Conservation (phyloP, 2,329 filamentous ascomycete genomes). For the Didymella glomerata region DNA sequence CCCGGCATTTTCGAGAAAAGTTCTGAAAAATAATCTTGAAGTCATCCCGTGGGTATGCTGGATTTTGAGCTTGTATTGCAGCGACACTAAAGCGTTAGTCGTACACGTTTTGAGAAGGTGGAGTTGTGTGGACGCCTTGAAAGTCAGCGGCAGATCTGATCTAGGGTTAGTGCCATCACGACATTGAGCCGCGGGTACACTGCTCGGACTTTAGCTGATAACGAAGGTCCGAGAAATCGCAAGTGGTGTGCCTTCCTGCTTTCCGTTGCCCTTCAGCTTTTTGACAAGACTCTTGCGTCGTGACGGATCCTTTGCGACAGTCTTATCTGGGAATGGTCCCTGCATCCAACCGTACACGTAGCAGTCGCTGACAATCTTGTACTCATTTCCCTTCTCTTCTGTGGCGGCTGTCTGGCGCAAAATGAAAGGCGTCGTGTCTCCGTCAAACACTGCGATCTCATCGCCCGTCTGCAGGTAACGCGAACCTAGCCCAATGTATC, state of each 20-base stretch:
- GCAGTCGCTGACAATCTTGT: conserved; percentile 20
- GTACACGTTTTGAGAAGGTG: background rate
- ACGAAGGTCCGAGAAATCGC: background rate
- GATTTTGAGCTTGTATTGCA: background rate
- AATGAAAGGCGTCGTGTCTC: conserved; percentile 18
- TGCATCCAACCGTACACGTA: conserved; percentile 19
- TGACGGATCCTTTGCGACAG: conserved; percentile 10
- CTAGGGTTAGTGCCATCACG: background rate
- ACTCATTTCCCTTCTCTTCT: background rate
- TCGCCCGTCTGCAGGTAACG: conserved; percentile 11
- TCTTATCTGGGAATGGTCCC: conserved; percentile 9
- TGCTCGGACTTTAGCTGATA: background rate
- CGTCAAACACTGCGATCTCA: conserved; percentile 13
- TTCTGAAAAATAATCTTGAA: background rate
- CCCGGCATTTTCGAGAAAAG: too few relatives aligned
- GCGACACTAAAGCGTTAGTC: background rate
- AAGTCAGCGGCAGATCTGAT: background rate
- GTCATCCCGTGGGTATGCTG: background rate
- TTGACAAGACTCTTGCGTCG: conserved; percentile 7
- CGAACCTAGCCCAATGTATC: conserved; percentile 16
- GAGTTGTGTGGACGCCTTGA: background rate
- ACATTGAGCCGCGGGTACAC: background rate
- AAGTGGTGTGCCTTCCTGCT: background rate
- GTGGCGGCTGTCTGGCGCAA: background rate
- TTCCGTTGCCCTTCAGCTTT: conserved; percentile 10